phyloP scores from a whole-genome alignment of 148 eudicot species.

The Cornus controversa region DNA sequence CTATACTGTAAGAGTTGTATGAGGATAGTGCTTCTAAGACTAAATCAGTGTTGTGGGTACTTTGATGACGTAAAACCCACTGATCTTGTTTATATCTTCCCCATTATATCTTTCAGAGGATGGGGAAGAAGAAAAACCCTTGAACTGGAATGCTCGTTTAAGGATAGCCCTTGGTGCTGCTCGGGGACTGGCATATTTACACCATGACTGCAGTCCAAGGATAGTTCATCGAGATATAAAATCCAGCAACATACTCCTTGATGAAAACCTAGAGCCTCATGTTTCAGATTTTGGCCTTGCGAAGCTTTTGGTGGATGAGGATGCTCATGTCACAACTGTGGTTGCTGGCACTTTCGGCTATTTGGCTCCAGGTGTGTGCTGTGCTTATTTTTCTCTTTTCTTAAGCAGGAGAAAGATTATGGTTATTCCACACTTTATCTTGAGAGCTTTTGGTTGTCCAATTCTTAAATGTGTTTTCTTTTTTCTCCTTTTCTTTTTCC shows the following conservation, averaged over 20 bases:
- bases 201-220: slow-evolving; percentile 92
- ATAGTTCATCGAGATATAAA: slow-evolving; percentile 92
- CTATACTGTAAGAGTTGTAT: not conserved
- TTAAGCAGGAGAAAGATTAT: not conserved
- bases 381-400: not conserved
- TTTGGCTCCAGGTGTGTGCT: slow-evolving; percentile 80
- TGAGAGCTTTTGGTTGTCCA: not conserved
- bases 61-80: not conserved
- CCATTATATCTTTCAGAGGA: slow-evolving; percentile 34
- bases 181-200: slow-evolving; percentile 89
- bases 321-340: slow-evolving; percentile 91
- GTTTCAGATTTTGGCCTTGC: slow-evolving; percentile 98
- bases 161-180: slow-evolving; percentile 88
- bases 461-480: not conserved
- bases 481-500: not conserved
- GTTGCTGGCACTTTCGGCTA: slow-evolving; percentile 99
- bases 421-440: not conserved
- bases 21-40: not conserved
- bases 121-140: slow-evolving; percentile 33
- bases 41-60: too few relatives aligned
- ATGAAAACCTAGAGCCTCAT: slow-evolving; percentile 85
- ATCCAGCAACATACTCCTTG: slow-evolving; percentile 92
- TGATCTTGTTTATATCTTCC: not conserved
- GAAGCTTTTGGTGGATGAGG: slow-evolving; percentile 90
- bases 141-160: slow-evolving; percentile 75